These are phyloP conservation scores for Lactarius sp. DNA, from an alignment of 768 basidiomycete genomes.

Conservation along the genomic window DNA sequence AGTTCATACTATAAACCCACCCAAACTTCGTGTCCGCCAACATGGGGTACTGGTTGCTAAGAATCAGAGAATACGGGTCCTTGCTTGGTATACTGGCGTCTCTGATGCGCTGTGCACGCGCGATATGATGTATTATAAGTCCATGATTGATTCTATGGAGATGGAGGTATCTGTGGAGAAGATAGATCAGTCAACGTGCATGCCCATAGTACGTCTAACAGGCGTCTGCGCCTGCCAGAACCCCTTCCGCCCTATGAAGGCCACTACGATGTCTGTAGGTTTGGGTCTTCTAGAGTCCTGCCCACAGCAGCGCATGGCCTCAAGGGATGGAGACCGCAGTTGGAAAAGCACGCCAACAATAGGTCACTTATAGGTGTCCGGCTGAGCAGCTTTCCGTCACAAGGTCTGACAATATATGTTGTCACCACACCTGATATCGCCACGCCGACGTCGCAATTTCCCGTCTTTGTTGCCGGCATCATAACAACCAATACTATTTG, in stretches of 20 bases:
- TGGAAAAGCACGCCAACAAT: slow-evolving; percentile 5
- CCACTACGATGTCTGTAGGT: slow-evolving; percentile 20
- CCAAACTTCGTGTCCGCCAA: no score
- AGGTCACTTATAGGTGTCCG: neutral
- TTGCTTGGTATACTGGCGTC: no score
- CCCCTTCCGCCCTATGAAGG: slow-evolving; percentile 25
- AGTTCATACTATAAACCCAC: no score
- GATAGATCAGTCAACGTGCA: no score
- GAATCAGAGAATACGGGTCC: no score
- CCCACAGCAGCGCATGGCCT: slow-evolving; percentile 27
- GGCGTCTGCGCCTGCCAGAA: slow-evolving; percentile 25
- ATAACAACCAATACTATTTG: neutral
- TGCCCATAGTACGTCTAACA: slow-evolving; percentile 10
- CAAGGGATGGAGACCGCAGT: neutral
- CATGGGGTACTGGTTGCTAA: no score
- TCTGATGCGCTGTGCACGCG: no score
- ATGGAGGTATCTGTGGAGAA: no score
- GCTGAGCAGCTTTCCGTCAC: neutral
- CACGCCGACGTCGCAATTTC: slow-evolving; percentile 9
- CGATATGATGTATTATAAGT: no score
- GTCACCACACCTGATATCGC: slow-evolving; percentile 3
- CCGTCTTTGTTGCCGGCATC: slow-evolving; percentile 22
- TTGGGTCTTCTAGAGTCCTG: slow-evolving; percentile 26
- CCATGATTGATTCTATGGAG: no score
- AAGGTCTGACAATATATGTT: slow-evolving; percentile 25